Evolutionary conservation across 768 basidiomycete genomes (phyloP).

Genomic region (Lactarius akahatsu): DNA sequence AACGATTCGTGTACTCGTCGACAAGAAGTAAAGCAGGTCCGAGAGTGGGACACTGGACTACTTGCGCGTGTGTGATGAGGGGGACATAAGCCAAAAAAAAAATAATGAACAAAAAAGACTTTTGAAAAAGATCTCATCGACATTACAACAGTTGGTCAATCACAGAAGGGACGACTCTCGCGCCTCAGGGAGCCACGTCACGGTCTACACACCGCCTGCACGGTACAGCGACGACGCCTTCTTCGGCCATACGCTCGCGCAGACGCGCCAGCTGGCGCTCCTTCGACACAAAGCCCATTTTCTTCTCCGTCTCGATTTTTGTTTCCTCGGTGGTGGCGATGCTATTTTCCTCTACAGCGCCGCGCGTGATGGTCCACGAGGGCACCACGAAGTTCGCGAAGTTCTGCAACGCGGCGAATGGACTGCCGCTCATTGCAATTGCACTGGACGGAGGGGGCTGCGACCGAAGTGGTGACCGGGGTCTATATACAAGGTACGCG

Average conservation of each 20-base stretch:
- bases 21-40: background rate
- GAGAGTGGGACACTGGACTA: background rate
- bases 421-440: constrained; percentile 30
- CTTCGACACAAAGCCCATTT: constrained; percentile 51
- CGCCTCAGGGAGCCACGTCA: constrained; percentile 21
- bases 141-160: constrained; percentile 19
- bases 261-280: constrained; percentile 67
- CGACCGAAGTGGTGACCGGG: constrained; percentile 1
- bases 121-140: constrained; percentile 4
- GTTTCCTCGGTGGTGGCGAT: background rate
- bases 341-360: background rate
- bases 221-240: constrained; percentile 25
- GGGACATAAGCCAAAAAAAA: constrained; percentile 9
- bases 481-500: background rate
- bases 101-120: background rate
- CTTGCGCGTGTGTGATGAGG: background rate
- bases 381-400: constrained; percentile 56
- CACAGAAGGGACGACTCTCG: background rate
- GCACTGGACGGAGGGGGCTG: constrained; percentile 33
- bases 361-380: constrained; percentile 35
- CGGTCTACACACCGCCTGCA: constrained; percentile 23
- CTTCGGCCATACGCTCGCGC: constrained; percentile 50
- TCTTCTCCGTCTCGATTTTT: constrained; percentile 32
- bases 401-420: constrained; percentile 50
- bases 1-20: constrained; percentile 17